Percentiles rank a stretch among this genome's conserved stretches.
Evolutionary conservation across 2,329 filamentous ascomycete species (phyloP).

Genomic region (Nemania serpens): DNA sequence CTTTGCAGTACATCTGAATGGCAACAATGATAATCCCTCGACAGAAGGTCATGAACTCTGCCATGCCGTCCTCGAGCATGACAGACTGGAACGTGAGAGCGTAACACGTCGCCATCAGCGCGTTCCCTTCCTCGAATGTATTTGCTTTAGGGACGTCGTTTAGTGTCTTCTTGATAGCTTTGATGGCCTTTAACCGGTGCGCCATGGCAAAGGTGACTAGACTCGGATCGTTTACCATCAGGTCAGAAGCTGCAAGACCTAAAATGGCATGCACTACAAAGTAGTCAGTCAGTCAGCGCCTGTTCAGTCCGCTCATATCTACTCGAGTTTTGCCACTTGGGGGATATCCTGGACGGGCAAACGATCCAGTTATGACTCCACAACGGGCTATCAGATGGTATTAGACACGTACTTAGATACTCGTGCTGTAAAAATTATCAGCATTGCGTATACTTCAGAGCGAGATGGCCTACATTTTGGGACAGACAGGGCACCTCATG

Average conservation of each 20-base stretch:
- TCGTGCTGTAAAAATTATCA: conserved; percentile 30
- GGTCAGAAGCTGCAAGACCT: conserved; percentile 69
- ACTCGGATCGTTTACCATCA: conserved; percentile 56
- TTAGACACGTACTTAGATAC: conserved; percentile 32
- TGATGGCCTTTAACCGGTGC: conserved; percentile 65
- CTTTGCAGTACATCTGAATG: conserved; percentile 57
- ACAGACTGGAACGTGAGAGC: conserved; percentile 64
- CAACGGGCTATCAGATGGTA: not conserved
- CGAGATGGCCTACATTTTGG: conserved; percentile 57
- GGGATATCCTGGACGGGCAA: conserved; percentile 3
- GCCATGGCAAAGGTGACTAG: conserved; percentile 63
- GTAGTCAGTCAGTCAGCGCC: conserved; percentile 8
- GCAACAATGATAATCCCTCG: conserved; percentile 60
- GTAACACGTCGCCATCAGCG: conserved; percentile 63
- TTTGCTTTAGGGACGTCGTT: conserved; percentile 47
- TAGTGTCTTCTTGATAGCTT: conserved; percentile 62
- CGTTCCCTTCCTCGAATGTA: conserved; percentile 60
- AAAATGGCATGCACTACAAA: conserved; percentile 70
- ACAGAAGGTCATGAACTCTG: conserved; percentile 65
- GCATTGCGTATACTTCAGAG: not conserved
- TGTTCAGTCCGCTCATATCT: not conserved
- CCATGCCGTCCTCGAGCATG: conserved; percentile 60
- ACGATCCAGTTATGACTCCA: not conserved
- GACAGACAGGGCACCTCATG: conserved; percentile 70
- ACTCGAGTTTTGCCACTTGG: not conserved